Conservation (phyloP, 2,329 filamentous ascomycete genomes). For the Zopfia rhizophila region DNA sequence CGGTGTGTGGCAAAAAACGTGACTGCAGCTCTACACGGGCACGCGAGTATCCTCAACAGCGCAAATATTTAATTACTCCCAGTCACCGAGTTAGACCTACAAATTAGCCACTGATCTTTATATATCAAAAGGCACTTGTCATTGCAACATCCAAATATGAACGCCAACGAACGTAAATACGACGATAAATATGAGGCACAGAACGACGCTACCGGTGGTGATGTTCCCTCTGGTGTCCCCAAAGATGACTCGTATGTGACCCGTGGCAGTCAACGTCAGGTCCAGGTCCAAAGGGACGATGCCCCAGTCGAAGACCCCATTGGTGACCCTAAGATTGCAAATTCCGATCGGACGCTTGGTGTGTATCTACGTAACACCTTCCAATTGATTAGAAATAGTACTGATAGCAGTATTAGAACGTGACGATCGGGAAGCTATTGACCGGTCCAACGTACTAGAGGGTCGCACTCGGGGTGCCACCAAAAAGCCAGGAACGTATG, state of each 20-base stretch:
- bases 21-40: no score
- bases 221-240: conserved; percentile 45
- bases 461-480: conserved; percentile 60
- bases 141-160: no score
- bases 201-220: conserved; percentile 33
- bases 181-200: conserved; percentile 41
- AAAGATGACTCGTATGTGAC: conserved; percentile 58
- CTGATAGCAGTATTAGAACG: conserved; percentile 41
- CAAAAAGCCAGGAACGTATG: conserved; percentile 57
- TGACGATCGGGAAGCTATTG: conserved; percentile 62
- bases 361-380: conserved; percentile 20
- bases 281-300: conserved; percentile 60
- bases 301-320: conserved; percentile 59
- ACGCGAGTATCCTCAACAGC: no score
- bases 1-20: no score
- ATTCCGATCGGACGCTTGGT: conserved; percentile 61
- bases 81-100: no score
- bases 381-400: not conserved
- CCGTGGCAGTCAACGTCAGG: conserved; percentile 58
- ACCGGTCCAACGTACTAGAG: conserved; percentile 59
- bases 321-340: conserved; percentile 54
- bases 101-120: no score
- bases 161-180: no score
- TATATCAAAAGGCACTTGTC: no score
- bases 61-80: no score